Evolutionary conservation across 2,329 filamentous ascomycete species (phyloP), one percentile per base, ranked within the genome.

Genomic region (Thielaviopsis ethacetica): DNA sequence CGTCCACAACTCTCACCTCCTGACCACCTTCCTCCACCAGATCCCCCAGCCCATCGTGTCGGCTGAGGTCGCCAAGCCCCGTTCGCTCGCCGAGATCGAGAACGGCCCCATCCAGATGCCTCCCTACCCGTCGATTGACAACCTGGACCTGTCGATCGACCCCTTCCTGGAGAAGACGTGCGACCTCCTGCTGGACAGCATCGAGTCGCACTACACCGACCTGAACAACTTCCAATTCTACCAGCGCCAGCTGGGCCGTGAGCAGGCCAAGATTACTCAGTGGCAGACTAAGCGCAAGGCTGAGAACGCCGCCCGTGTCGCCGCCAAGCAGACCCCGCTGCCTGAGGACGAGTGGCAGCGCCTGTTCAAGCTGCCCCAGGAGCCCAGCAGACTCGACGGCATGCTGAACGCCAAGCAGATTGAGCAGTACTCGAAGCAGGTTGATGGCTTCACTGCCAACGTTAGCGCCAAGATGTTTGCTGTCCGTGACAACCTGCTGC

Each of bases 181-280:
- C 75, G 91, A 98, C 70, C 82, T 96, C 65, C 82, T 98, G 60
- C 83, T 97, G 63, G 93, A 98, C 69, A 90, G 86, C 77, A 95
- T 98, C 71, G 93, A 98, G 78, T 86, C 86, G 59, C 93, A 98
- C 78, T 93, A 97, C 76, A 95, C 91, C 62, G 93, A 98, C 74
- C 86, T 95, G 71, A 97, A 97, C 83, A 98, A 98, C 81, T 93
- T 94, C 77, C 91, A 96, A 73, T 83, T 81, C 80, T 96, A 96
- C 78, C 90, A 96, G 76, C 83, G 93, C 68, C 90, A 94, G 69
- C 80, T 97, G 60, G 86, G 85, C 58, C 88, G 93, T 66, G 93
- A 98, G 76, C 93, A 98, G 76, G 76, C 86, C 67, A 98, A 97
- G 82, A 96, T 98, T 67, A 84, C 88, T 59, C 86, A 90, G 64